A percentile compares a stretch with the other conserved stretches of the same genome.
Evolutionary conservation across 2,329 filamentous ascomycete genomes (phyloP).

Genomic region (Ceratocystis albifundus): DNA sequence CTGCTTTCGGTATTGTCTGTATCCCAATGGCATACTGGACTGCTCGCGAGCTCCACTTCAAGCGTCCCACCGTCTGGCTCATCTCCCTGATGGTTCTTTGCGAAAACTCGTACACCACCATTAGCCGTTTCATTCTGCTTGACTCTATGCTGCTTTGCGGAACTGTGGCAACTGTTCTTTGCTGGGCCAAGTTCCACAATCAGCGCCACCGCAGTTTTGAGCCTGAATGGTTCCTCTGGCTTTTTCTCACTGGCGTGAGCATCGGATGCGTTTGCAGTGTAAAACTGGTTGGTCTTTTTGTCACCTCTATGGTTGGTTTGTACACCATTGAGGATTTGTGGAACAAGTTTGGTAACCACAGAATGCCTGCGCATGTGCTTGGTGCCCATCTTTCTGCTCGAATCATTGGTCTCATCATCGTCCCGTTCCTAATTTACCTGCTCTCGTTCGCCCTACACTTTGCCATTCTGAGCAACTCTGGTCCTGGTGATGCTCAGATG

Average conservation of each 20-base stretch:
- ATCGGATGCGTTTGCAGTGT: constrained; percentile 98
- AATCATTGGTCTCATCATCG: constrained; percentile 73
- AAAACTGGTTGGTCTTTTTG: constrained; percentile 95
- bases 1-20: constrained; percentile 83
- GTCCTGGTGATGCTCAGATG: constrained; percentile 98
- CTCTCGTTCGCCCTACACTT: constrained; percentile 95
- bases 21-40: constrained; percentile 93
- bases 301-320: constrained; percentile 83
- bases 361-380: constrained; percentile 73
- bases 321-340: constrained; percentile 96
- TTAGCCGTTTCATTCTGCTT: constrained; percentile 93
- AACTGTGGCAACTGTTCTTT: constrained; percentile 93
- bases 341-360: constrained; percentile 92
- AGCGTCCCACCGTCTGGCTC: constrained; percentile 80
- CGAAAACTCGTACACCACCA: constrained; percentile 98
- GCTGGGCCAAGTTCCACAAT: constrained; percentile 94
- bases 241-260: constrained; percentile 84
- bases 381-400: constrained; percentile 69
- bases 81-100: constrained; percentile 94
- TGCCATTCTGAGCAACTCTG: constrained; percentile 80
- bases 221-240: constrained; percentile 86
- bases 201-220: constrained; percentile 78
- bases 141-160: constrained; percentile 98
- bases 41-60: constrained; percentile 78
- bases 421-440: constrained; percentile 86